phyloP scores from a whole-genome alignment of 2,329 filamentous ascomycete species.

The Diaporthe eres region DNA sequence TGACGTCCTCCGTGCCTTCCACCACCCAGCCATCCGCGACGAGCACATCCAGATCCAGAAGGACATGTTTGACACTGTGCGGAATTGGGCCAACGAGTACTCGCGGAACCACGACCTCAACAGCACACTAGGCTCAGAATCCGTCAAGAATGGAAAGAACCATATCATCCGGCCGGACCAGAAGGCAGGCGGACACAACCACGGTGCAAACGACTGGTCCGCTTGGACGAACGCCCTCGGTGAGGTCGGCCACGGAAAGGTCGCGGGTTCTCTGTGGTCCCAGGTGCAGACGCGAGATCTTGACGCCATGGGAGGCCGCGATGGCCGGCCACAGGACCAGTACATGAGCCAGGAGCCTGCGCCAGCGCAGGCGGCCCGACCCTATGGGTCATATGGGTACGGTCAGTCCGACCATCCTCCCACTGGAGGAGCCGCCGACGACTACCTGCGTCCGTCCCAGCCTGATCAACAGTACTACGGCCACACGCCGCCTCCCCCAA shows the following conservation, averaged over 20 bases:
- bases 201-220: conserved; percentile 50
- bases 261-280: conserved; percentile 71
- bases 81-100: conserved; percentile 82
- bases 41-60: conserved; percentile 83
- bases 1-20: conserved; percentile 87
- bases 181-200: conserved; percentile 49
- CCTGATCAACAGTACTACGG: conserved; percentile 44
- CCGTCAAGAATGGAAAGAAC: conserved; percentile 87
- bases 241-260: conserved; percentile 66
- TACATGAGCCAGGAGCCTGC: conserved; percentile 43
- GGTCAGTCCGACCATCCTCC: conserved; percentile 19
- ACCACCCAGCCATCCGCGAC: conserved; percentile 88
- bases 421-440: conserved; percentile 39
- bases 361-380: conserved; percentile 45
- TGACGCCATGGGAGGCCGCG: conserved; percentile 65
- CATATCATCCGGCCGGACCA: conserved; percentile 66
- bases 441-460: conserved; percentile 40
- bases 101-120: conserved; percentile 79
- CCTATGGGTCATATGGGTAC: conserved; percentile 32
- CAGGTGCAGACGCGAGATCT: conserved; percentile 73
- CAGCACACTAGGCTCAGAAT: conserved; percentile 83
- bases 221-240: conserved; percentile 53
- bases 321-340: conserved; percentile 51
- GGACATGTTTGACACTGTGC: conserved; percentile 90
- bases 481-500: conserved; percentile 52